Conservation (phyloP, 306 rosid genomes). For the Macrotyloma uniflorum region DNA sequence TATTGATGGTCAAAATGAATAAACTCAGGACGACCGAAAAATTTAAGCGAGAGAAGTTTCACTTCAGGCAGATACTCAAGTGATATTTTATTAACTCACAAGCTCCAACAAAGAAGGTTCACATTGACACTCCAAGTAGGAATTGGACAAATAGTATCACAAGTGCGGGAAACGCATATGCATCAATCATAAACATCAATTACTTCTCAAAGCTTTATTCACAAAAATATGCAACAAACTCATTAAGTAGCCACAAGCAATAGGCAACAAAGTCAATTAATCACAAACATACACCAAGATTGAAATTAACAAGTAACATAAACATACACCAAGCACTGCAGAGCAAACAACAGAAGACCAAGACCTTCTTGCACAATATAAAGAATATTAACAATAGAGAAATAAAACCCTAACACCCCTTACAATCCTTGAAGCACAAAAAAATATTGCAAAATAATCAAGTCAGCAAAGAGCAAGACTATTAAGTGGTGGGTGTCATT, state of each 20-base stretch:
- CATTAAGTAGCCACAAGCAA: background rate
- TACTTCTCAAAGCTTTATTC: background rate
- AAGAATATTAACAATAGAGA: background rate
- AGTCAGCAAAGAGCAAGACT: conserved; percentile 14
- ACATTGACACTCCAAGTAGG: background rate
- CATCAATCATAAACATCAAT: background rate
- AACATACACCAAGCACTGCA: background rate
- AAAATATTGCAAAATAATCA: background rate
- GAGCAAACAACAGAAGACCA: background rate
- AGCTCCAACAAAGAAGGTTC: conserved; percentile 7
- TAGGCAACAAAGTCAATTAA: background rate
- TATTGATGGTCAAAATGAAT: background rate
- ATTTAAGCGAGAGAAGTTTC: background rate
- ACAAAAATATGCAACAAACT: conserved; percentile 15
- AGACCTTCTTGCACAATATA: background rate
- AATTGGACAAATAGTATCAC: background rate
- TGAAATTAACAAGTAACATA: conserved; percentile 6
- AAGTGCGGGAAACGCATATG: background rate
- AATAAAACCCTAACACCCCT: background rate
- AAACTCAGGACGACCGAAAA: background rate
- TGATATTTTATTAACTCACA: background rate
- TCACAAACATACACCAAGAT: background rate
- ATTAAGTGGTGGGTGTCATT: background rate
- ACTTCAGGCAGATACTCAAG: background rate
- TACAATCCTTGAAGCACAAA: conserved; percentile 21